phyloP scores from a whole-genome alignment of 257 asterid genomes.

The Scutellaria minor region DNA sequence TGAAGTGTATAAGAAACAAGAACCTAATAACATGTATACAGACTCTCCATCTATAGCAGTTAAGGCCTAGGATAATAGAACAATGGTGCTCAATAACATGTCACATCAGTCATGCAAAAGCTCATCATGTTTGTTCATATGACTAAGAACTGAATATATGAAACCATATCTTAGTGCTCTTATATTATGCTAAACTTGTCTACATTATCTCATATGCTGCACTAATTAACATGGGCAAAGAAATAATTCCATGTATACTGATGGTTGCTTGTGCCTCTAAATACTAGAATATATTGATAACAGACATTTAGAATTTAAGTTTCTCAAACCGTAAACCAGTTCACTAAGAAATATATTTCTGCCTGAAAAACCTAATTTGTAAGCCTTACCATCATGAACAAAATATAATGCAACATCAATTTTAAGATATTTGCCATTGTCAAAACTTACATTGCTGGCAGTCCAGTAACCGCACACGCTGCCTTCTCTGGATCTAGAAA shows the following conservation, averaged over 20 bases:
- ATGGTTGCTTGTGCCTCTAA: constrained; percentile 6
- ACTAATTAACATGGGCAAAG: constrained; percentile 4
- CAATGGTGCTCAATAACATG: constrained; percentile 9
- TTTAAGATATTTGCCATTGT: background rate
- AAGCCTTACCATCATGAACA: constrained; percentile 16
- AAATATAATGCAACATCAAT: background rate
- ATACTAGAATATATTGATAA: background rate
- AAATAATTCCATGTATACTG: background rate
- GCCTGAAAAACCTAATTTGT: background rate
- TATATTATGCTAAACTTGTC: background rate
- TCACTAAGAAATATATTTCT: constrained; percentile 6
- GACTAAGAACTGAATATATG: constrained; percentile 8
- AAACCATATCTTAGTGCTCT: background rate
- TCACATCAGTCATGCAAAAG: constrained; percentile 1
- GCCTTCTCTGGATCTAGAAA: constrained; percentile 80
- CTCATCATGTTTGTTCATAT: constrained; percentile 9
- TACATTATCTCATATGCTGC: background rate
- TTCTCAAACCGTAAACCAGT: background rate
- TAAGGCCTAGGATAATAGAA: background rate
- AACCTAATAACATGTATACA: background rate
- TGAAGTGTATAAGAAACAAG: constrained; percentile 11
- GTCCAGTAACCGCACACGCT: constrained; percentile 80
- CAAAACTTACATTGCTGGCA: constrained; percentile 73
- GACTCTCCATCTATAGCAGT: background rate
- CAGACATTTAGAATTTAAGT: background rate